phyloP scores from a whole-genome alignment of 208 protist genomes.

The Leishmania martiniquensis region DNA sequence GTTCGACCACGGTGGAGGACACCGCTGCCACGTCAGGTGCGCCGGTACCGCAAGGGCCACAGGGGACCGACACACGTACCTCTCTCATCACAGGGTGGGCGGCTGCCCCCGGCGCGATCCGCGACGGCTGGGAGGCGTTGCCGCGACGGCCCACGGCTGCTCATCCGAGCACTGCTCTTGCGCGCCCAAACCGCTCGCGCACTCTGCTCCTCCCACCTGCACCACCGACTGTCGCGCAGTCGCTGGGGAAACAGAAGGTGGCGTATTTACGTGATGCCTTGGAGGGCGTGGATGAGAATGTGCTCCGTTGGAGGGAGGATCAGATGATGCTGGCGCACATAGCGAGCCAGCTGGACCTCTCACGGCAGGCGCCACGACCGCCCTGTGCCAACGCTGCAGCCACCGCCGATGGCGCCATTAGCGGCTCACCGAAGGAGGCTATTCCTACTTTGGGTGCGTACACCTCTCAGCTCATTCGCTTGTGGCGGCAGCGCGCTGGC shows the following conservation, averaged over 20 bases:
- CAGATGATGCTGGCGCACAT: conserved; percentile 71
- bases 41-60: not conserved
- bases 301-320: conserved; percentile 51
- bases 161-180: not conserved
- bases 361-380: conserved; percentile 16
- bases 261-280: conserved; percentile 7
- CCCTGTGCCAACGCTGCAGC: not conserved
- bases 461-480: conserved; percentile 24
- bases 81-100: not conserved
- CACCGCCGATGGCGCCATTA: not conserved
- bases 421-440: too few relatives aligned
- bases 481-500: conserved; percentile 33
- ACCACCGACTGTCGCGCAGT: not conserved
- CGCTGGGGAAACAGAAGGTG: conserved; percentile 12
- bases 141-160: not conserved
- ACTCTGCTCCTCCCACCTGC: not conserved
- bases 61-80: not conserved
- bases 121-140: not conserved
- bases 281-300: conserved; percentile 12
- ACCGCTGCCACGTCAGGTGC: not conserved
- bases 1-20: not conserved
- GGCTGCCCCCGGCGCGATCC: not conserved
- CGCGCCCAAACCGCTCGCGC: conserved; percentile 2
- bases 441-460: conserved; percentile 10
- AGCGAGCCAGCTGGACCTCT: conserved; percentile 43